Evolutionary conservation across 306 rosid genomes (phyloP).

Genomic region (Benincasa hispida): DNA sequence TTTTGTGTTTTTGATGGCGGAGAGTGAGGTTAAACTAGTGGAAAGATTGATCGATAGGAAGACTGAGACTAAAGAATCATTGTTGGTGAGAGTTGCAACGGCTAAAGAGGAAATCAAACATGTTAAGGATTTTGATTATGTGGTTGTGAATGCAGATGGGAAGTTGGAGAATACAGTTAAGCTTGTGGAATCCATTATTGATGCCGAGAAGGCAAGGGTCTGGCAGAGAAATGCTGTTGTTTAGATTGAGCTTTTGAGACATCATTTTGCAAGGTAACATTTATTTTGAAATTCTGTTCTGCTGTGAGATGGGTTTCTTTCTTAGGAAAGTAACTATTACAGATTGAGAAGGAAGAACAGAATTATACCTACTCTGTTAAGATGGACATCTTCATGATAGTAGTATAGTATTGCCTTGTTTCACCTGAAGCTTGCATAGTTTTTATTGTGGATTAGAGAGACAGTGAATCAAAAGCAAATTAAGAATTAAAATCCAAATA

Average conservation of each 20-base stretch:
- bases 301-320: not conserved
- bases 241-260: conserved; percentile 12
- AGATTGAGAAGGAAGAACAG: not conserved
- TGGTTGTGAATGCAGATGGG: conserved; percentile 75
- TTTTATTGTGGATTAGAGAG: not conserved
- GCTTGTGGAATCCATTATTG: conserved; percentile 57
- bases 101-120: conserved; percentile 90
- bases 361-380: not conserved
- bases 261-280: not conserved
- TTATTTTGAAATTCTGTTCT: too few relatives aligned
- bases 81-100: conserved; percentile 68
- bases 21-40: conserved; percentile 65
- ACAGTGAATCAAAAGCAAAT: too few relatives aligned
- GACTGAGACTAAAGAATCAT: conserved; percentile 64
- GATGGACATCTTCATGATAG: too few relatives aligned
- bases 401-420: not conserved
- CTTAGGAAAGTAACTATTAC: not conserved
- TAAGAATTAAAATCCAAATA: too few relatives aligned
- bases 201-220: conserved; percentile 92
- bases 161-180: conserved; percentile 64
- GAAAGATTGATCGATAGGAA: conserved; percentile 73
- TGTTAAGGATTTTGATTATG: conserved; percentile 61
- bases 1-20: conserved; percentile 62
- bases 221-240: conserved; percentile 39
- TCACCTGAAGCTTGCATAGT: not conserved